phyloP scores from a whole-genome alignment of 441 rosid species.

The Pelargonium myrrhifolium region DNA sequence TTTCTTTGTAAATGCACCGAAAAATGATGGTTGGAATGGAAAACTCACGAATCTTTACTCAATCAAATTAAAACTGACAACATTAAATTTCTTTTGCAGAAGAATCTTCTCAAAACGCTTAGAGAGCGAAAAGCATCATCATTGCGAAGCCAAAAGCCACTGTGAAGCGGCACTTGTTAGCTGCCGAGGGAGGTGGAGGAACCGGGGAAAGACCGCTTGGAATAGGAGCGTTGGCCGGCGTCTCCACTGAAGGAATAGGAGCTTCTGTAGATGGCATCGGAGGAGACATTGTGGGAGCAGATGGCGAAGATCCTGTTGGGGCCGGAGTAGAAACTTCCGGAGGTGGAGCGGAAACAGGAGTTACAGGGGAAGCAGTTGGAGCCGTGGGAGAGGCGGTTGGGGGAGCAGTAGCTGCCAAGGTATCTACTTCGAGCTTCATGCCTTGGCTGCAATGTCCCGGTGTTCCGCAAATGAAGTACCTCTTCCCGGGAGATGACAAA shows the following conservation, averaged over 20 bases:
- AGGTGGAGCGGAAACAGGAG: background rate
- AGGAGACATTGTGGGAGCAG: constrained; percentile 13
- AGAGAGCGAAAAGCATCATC: constrained; percentile 23
- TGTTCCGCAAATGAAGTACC: constrained; percentile 67
- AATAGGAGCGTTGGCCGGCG: constrained; percentile 20
- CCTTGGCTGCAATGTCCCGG: constrained; percentile 60
- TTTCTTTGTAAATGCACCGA: constrained; percentile 1
- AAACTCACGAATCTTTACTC: background rate
- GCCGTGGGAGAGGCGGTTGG: background rate
- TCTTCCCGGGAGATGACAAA: constrained; percentile 55
- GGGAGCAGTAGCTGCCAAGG: constrained; percentile 31
- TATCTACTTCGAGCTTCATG: constrained; percentile 60
- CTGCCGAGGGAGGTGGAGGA: constrained; percentile 26
- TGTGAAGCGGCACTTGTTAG: constrained; percentile 20
- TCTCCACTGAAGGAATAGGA: constrained; percentile 2
- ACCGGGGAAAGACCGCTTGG: constrained; percentile 9
- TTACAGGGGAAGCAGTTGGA: background rate
- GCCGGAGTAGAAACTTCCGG: constrained; percentile 11
- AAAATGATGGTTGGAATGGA: background rate
- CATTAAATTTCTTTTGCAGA: background rate
- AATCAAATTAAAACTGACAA: constrained; percentile 1
- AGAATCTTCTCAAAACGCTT: constrained; percentile 5
- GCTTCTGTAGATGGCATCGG: constrained; percentile 6
- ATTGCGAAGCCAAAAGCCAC: constrained; percentile 20
- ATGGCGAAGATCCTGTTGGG: constrained; percentile 14